Evolutionary conservation across 148 eudicot genomes (phyloP), one percentile per base, ranked within the genome.

Genomic region (Selenicereus undatus): DNA sequence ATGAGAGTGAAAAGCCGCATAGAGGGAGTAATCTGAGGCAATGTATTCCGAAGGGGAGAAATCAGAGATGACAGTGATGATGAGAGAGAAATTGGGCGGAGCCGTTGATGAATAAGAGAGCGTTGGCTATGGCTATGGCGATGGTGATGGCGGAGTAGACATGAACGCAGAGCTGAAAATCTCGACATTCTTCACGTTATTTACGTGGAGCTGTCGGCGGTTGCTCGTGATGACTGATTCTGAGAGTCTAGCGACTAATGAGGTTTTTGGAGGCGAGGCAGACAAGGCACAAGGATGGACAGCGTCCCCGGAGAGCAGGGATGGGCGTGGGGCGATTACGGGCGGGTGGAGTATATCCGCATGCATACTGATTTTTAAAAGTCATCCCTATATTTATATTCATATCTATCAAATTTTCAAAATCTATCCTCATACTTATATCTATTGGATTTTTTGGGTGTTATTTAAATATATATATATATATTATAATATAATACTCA

Each of bases 1-100:
- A 76, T 51, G 43, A 83, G 60, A 6, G 79, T n/a, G 17, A 78
- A 83, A 14, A 78, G 66, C 8, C 81, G 72, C 32, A 73, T 65
- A n/a, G 78, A 42, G 22, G 54, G 70, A 66, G 68, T 10, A 52
- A 26, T n/a, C 66, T 29, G 73, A 30, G 12, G 74, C 29, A 62
- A 36, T 8, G 62, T 16, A 36, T 50, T 48, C n/a, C 45, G 58
- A 8, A 58, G 71, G 13, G 84, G 30, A 3, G 72, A 60, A 77
- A 82, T 71, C 6, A 77, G 27, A 9, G 76, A 48, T 50, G 84
- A 72, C 14, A 73, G 0, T 26, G 83, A 54, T 7, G 43, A 39
- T 39, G 26, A 29, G 18, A 30, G 14, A 54, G 73, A 66, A 42
- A 45, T 22, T 29, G 71, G 42, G 2, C 72, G 71, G 56, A 58